These are phyloP conservation scores for Pachyrhizus erosus DNA, from an alignment of 306 rosid genomes.

Conservation along the genomic window DNA sequence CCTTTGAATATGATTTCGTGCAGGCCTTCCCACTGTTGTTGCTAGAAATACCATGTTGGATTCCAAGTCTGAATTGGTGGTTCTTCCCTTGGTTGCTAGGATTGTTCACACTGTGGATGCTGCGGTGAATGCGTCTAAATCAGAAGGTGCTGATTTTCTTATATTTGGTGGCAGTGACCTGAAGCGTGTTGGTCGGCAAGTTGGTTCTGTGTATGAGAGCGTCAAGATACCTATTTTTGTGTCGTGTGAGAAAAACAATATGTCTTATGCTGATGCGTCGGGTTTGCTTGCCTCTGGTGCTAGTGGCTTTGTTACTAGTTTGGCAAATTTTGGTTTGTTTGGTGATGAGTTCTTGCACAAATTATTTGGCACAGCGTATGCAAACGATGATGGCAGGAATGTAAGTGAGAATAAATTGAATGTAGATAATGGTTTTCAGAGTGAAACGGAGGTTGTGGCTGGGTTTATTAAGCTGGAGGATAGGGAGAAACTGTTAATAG, in stretches of 20 bases:
- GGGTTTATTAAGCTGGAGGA: conserved; percentile 87
- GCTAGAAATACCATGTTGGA: conserved; percentile 87
- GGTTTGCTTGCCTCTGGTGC: conserved; percentile 70
- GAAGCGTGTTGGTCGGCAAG: conserved; percentile 43
- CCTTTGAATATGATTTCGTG: conserved; percentile 23
- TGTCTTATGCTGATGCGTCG: conserved; percentile 54
- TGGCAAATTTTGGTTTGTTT: conserved; percentile 61
- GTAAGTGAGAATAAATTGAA: conserved; percentile 37
- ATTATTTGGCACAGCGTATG: conserved; percentile 51
- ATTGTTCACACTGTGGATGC: conserved; percentile 64
- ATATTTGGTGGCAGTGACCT: conserved; percentile 57
- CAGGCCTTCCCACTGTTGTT: conserved; percentile 94
- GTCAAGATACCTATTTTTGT: conserved; percentile 89
- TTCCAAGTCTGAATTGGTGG: conserved; percentile 70
- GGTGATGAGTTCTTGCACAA: conserved; percentile 55
- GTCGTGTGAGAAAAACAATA: conserved; percentile 46
- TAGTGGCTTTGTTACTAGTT: conserved; percentile 76
- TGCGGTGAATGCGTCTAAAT: conserved; percentile 76
- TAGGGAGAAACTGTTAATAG: conserved; percentile 71
- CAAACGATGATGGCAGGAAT: conserved; percentile 35
- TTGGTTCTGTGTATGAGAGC: conserved; percentile 54
- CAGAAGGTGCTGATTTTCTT: conserved; percentile 97
- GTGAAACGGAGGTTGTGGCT: conserved; percentile 51
- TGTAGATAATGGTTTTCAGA: conserved; percentile 50
- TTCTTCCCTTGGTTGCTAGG: conserved; percentile 94